These are phyloP conservation scores for Fusarium phyllophilum DNA, from an alignment of 2,329 filamentous ascomycete genomes.

Conservation along the genomic window DNA sequence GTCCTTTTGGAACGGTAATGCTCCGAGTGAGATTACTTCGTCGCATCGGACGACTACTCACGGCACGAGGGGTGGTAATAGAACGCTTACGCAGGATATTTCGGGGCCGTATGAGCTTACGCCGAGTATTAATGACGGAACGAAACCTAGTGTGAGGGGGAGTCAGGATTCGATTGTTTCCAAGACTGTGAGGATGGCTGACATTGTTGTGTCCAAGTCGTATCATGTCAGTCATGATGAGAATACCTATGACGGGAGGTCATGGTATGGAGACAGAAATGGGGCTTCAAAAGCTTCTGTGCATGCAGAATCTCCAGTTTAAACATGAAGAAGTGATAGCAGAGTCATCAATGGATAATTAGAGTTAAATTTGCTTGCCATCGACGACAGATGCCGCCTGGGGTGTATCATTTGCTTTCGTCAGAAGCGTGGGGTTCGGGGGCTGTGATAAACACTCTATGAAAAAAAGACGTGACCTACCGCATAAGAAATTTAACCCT, in stretches of 20 bases:
- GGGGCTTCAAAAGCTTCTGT: slow-evolving; percentile 18
- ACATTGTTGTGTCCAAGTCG: slow-evolving; percentile 21
- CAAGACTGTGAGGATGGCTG: background rate
- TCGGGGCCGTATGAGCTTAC: slow-evolving; percentile 28
- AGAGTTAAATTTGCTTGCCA: too few species aligned
- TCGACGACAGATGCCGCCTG: too few species aligned
- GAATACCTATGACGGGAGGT: background rate
- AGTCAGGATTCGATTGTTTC: slow-evolving; percentile 34
- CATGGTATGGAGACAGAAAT: slow-evolving; percentile 15
- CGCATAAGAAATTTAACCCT: too few species aligned
- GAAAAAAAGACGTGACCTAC: too few species aligned
- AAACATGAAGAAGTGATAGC: too few species aligned
- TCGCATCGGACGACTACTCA: background rate
- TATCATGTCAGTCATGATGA: slow-evolving; percentile 24
- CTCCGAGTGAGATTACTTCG: background rate
- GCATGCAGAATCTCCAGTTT: slow-evolving; percentile 9
- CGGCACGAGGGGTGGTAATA: fast-evolving
- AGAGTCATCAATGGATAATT: fast-evolving
- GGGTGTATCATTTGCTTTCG: too few species aligned
- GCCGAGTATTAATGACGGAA: slow-evolving; percentile 1
- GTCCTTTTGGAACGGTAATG: slow-evolving; percentile 13
- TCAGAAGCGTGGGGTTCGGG: too few species aligned
- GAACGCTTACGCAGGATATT: background rate
- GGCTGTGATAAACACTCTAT: too few species aligned
- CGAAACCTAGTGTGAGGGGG: background rate